These are phyloP conservation scores for Xylariaceae sp. DNA, from an alignment of 2,329 filamentous ascomycete genomes.

Conservation along the genomic window DNA sequence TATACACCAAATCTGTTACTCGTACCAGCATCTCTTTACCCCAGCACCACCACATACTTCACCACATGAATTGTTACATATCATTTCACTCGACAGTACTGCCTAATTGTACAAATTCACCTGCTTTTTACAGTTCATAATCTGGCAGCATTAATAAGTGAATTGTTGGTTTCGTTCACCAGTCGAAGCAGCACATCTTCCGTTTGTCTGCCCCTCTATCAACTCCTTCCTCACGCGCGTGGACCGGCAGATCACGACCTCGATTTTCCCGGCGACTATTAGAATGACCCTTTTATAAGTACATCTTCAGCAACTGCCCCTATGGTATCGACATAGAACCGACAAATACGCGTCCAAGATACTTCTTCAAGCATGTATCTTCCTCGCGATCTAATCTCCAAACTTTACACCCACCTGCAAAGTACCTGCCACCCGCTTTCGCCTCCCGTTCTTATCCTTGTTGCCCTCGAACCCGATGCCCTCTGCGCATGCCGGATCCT, in stretches of 20 bases:
- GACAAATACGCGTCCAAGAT: slow-evolving; percentile 33
- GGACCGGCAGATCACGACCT: background rate
- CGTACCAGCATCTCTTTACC: slow-evolving; percentile 1
- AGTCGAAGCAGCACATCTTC: background rate
- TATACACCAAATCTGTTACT: slow-evolving; percentile 13
- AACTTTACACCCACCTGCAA: slow-evolving; percentile 86
- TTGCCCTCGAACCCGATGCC: slow-evolving; percentile 90
- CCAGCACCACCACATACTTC: slow-evolving; percentile 1
- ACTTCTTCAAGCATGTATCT: slow-evolving; percentile 72
- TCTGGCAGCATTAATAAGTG: slow-evolving; percentile 16
- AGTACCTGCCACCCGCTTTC: slow-evolving; percentile 84
- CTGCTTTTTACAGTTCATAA: slow-evolving; percentile 11
- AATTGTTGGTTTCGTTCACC: slow-evolving; percentile 9
- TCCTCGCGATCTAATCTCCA: slow-evolving; percentile 80
- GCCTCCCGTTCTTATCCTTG: slow-evolving; percentile 85
- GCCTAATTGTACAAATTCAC: background rate
- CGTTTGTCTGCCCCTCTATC: background rate
- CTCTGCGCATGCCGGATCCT: slow-evolving; percentile 94
- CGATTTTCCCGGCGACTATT: background rate
- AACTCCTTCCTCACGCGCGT: background rate
- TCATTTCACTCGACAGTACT: slow-evolving; percentile 1
- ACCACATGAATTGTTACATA: slow-evolving; percentile 8
- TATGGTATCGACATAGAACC: slow-evolving; percentile 32
- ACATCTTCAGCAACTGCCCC: slow-evolving; percentile 15
- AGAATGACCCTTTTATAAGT: background rate